A percentile compares a stretch with the other conserved stretches of the same genome.
These are phyloP conservation scores for Pythium aquatile DNA, from an alignment of 352 stramenopile species.

Conservation along the genomic window DNA sequence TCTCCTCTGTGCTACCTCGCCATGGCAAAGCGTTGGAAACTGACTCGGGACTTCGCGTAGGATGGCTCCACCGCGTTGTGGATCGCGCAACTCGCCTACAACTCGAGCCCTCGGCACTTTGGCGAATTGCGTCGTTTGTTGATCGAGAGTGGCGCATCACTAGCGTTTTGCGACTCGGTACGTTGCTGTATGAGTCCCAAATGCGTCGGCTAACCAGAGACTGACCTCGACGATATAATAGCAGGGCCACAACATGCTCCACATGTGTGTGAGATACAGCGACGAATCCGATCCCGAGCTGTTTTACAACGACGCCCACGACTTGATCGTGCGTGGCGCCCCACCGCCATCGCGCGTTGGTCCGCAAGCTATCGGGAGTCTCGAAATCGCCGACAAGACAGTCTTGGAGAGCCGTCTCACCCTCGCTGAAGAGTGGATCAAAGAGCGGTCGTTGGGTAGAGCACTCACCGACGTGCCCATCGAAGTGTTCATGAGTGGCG, in stretches of 20 bases:
- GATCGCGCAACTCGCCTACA: not conserved
- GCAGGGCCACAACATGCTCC: not conserved
- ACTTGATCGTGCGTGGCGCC: not conserved
- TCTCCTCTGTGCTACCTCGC: not conserved
- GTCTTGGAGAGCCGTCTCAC: not conserved
- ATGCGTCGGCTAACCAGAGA: too few species aligned
- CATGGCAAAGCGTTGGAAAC: too few species aligned
- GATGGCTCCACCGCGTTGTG: not conserved
- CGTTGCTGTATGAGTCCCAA: not conserved
- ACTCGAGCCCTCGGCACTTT: not conserved
- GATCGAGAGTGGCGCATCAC: not conserved
- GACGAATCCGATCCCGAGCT: not conserved
- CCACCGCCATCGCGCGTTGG: not conserved
- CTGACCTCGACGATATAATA: not conserved
- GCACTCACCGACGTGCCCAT: not conserved
- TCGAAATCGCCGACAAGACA: too few species aligned
- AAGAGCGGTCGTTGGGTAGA: not conserved
- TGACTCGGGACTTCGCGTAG: not conserved
- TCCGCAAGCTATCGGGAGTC: too few species aligned
- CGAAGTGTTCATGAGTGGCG: not conserved
- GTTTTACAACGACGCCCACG: not conserved
- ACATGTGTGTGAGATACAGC: not conserved
- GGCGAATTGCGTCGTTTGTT: not conserved
- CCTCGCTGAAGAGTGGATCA: not conserved
- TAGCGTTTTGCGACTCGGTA: not conserved